Evolutionary conservation across 805 yeast species (phyloP).

Genomic region (Torulaspora franciscae): DNA sequence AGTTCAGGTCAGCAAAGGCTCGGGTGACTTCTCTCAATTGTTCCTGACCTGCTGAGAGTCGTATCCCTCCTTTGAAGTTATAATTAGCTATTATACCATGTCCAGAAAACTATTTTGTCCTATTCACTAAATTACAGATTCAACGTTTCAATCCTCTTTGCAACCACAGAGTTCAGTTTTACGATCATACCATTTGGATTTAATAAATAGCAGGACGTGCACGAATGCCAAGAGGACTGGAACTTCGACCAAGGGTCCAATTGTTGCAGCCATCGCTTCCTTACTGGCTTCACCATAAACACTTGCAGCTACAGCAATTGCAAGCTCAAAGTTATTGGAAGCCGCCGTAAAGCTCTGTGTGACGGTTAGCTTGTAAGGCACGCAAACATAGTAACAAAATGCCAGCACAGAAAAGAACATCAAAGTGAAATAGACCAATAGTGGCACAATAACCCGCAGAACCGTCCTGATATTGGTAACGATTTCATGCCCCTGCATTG

Average conservation of each 20-base stretch:
- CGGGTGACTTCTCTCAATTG: too few relatives aligned
- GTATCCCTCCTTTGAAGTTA: too few relatives aligned
- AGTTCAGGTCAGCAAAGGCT: too few relatives aligned
- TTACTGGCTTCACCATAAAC: slow-evolving; percentile 49
- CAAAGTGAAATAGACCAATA: slow-evolving; percentile 45
- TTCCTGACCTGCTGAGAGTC: too few relatives aligned
- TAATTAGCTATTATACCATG: too few relatives aligned
- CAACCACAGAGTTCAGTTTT: neutral
- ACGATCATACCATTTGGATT: neutral
- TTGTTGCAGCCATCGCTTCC: slow-evolving; percentile 54
- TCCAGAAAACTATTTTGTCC: too few relatives aligned
- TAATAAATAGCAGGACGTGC: neutral
- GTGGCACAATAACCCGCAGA: slow-evolving; percentile 43
- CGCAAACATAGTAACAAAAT: slow-evolving; percentile 36
- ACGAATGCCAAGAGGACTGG: slow-evolving; percentile 44
- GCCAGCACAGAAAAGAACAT: slow-evolving; percentile 40
- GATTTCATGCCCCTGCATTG: neutral
- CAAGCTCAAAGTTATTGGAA: too few relatives aligned
- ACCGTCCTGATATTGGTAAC: slow-evolving; percentile 34
- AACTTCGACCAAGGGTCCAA: slow-evolving; percentile 57
- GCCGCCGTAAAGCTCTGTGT: slow-evolving; percentile 57
- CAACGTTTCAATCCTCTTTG: neutral
- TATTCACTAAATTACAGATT: too few relatives aligned
- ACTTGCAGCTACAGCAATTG: slow-evolving; percentile 50
- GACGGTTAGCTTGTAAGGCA: slow-evolving; percentile 39